phyloP scores from a whole-genome alignment of 768 basidiomycete species.

The Termitomyces bulborhizus region DNA sequence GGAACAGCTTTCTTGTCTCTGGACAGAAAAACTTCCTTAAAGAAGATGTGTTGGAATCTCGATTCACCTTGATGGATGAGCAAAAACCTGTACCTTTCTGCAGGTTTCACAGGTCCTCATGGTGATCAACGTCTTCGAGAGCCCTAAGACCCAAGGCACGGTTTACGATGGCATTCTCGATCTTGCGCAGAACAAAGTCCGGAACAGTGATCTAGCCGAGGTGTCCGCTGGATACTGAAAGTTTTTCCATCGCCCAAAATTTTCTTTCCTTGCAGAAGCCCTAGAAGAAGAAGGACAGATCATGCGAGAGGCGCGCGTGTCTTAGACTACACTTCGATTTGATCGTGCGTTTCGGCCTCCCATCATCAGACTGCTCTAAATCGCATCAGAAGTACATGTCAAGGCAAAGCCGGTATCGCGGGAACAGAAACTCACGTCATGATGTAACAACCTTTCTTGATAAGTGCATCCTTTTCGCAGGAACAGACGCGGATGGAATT shows the following conservation, averaged over 20 bases:
- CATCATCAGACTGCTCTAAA: neutral
- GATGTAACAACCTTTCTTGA: neutral
- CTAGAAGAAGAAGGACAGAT: neutral
- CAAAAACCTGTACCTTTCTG: neutral
- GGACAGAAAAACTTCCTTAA: neutral
- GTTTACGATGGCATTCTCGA: neutral
- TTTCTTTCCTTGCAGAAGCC: neutral
- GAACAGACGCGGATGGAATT: neutral
- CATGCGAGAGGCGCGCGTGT: neutral
- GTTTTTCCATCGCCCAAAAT: neutral
- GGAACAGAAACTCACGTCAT: neutral
- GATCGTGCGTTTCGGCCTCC: neutral
- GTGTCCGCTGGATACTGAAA: neutral
- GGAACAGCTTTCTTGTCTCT: neutral
- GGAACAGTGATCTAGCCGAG: neutral
- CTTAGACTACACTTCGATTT: neutral
- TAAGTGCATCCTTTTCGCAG: neutral
- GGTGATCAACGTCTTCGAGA: neutral
- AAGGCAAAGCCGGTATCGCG: neutral
- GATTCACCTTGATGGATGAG: neutral
- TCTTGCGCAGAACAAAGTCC: neutral
- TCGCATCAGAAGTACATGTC: neutral
- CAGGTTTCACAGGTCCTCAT: neutral
- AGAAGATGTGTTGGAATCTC: neutral
- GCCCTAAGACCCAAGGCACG: neutral